Evolutionary conservation across 768 basidiomycete species (phyloP).

Genomic region (Rhizopogon roseolus): DNA sequence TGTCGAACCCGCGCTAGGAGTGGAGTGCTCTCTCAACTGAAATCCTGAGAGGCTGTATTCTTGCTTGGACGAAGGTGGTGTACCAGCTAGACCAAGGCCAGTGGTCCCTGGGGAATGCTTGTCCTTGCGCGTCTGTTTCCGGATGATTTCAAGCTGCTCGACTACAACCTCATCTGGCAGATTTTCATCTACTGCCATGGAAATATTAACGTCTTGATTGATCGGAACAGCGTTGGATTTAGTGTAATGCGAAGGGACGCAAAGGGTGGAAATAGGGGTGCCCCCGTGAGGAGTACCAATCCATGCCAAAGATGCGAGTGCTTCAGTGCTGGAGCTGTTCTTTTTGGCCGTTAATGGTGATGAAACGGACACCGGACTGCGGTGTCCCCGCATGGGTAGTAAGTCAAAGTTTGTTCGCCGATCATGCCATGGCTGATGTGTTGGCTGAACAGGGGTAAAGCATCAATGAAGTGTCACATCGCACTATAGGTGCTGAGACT

Average conservation of each 20-base stretch:
- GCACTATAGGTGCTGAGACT: slow-evolving; percentile 1
- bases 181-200: slow-evolving; percentile 44
- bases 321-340: slow-evolving; percentile 17
- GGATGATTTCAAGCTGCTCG: slow-evolving; percentile 41
- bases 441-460: slow-evolving; percentile 18
- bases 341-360: slow-evolving; percentile 2
- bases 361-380: background rate
- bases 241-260: slow-evolving; percentile 1
- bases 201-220: slow-evolving; percentile 32
- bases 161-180: slow-evolving; percentile 49
- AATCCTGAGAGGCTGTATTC: background rate
- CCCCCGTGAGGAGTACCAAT: slow-evolving; percentile 12
- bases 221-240: slow-evolving; percentile 15
- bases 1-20: too few relatives aligned
- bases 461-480: background rate
- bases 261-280: background rate
- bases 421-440: slow-evolving; percentile 25
- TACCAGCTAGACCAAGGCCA: background rate
- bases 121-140: slow-evolving; percentile 14
- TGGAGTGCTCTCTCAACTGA: background rate
- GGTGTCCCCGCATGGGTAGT: background rate
- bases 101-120: background rate
- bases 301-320: slow-evolving; percentile 30
- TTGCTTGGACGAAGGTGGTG: background rate
- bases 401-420: slow-evolving; percentile 16